Conservation (phyloP, 371 early-diverging fungal genomes). For the Mortierella sp. region DNA sequence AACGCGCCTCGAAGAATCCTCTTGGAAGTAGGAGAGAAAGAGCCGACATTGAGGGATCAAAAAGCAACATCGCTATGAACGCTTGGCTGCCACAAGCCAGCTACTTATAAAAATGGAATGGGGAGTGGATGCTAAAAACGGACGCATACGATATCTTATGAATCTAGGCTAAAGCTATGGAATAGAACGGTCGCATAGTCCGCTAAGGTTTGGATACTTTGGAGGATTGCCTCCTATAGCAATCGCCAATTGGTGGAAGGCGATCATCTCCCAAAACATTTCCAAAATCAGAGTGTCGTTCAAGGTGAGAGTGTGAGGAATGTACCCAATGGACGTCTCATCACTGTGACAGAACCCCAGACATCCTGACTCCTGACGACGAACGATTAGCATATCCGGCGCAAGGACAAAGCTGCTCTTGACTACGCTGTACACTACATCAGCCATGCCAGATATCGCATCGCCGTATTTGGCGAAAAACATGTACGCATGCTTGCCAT, state of each 20-base stretch:
- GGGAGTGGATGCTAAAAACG: too few species aligned
- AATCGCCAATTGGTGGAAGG: conserved; percentile 25
- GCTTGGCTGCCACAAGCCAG: too few species aligned
- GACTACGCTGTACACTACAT: conserved; percentile 13
- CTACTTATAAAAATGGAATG: too few species aligned
- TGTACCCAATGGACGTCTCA: conserved; percentile 4
- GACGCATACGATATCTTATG: too few species aligned
- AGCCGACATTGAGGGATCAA: too few species aligned
- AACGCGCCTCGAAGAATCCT: too few species aligned
- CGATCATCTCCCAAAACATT: conserved; percentile 30
- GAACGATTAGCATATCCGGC: conserved; percentile 30
- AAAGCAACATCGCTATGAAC: too few species aligned
- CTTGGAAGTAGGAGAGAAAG: too few species aligned
- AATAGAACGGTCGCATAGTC: conserved; percentile 14
- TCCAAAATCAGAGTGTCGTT: conserved; percentile 25
- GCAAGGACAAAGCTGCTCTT: conserved; percentile 14
- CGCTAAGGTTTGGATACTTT: conserved; percentile 17
- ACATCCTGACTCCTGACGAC: conserved; percentile 1
- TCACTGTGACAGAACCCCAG: conserved; percentile 11
- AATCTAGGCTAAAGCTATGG: neutral
- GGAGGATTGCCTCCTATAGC: neutral
- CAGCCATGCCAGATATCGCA: neutral
- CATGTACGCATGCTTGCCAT: conserved; percentile 11
- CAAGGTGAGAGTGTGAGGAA: conserved; percentile 22
- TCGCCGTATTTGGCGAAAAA: conserved; percentile 23